A percentile compares a stretch with the other conserved stretches of the same genome.
These are phyloP conservation scores for Coniochaeta ligniaria DNA, from an alignment of 2,329 filamentous ascomycete species.

Conservation along the genomic window DNA sequence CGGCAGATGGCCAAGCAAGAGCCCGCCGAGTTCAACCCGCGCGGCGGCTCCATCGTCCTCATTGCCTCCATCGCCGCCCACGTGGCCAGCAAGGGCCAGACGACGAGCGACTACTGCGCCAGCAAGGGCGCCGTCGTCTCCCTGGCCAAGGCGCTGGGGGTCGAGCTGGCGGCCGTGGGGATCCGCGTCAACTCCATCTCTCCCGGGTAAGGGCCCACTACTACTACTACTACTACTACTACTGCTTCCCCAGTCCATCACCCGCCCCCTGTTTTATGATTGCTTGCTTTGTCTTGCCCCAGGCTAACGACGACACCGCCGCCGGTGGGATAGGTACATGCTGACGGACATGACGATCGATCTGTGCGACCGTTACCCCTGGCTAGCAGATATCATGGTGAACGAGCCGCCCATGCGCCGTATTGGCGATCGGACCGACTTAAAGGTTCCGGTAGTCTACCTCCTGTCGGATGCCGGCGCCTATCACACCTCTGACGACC, in stretches of 20 bases:
- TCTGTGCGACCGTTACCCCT: background rate
- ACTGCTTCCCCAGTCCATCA: too few species aligned
- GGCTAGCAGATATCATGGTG: background rate
- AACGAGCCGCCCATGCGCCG: background rate
- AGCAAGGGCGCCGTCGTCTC: constrained; percentile 37
- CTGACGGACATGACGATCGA: background rate
- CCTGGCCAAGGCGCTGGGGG: constrained; percentile 30
- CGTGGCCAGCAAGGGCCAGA: constrained; percentile 20
- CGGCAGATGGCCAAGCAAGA: constrained; percentile 25
- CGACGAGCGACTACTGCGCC: constrained; percentile 31
- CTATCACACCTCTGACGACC: constrained; percentile 35
- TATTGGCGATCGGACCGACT: background rate
- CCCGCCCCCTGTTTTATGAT: too few species aligned
- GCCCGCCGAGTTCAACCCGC: background rate
- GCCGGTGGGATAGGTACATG: background rate
- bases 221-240: too few species aligned
- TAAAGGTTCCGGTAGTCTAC: constrained; percentile 31
- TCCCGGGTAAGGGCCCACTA: constrained; percentile 25
- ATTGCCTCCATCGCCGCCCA: constrained; percentile 25
- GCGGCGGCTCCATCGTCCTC: constrained; percentile 21
- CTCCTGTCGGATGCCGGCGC: constrained; percentile 33
- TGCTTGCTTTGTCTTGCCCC: too few species aligned
- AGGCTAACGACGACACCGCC: background rate
- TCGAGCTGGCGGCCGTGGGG: constrained; percentile 22
- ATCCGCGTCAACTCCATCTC: constrained; percentile 26